phyloP scores from a whole-genome alignment of 2,329 filamentous ascomycete genomes.

The Fusarium anthophilum region DNA sequence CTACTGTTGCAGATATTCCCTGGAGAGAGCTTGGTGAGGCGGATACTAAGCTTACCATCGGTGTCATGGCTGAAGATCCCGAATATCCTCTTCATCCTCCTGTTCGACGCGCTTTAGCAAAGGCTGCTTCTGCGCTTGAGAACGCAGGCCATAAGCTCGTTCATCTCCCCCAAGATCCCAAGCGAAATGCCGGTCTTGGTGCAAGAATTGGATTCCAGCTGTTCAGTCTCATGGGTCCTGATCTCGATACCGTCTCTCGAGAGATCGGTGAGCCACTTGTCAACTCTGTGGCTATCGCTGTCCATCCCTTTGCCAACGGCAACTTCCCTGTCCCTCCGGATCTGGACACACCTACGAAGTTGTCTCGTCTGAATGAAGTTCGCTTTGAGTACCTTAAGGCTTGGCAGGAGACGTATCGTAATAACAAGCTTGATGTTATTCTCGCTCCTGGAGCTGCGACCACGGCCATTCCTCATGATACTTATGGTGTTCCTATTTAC shows the following conservation, averaged over 20 bases:
- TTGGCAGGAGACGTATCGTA: slow-evolving; percentile 24
- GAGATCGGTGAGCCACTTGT: slow-evolving; percentile 34
- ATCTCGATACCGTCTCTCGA: slow-evolving; percentile 13
- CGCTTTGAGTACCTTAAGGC: slow-evolving; percentile 11
- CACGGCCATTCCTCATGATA: slow-evolving; percentile 35
- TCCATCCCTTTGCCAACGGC: slow-evolving; percentile 24
- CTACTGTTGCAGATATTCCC: slow-evolving; percentile 51
- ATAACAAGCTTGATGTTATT: slow-evolving; percentile 32
- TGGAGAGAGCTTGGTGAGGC: slow-evolving; percentile 52
- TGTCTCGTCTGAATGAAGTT: slow-evolving; percentile 12
- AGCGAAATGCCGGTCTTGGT: slow-evolving; percentile 15
- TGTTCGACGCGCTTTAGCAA: slow-evolving; percentile 55
- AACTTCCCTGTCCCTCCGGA: slow-evolving; percentile 26
- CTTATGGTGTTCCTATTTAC: slow-evolving; percentile 32
- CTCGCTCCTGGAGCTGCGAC: slow-evolving; percentile 25
- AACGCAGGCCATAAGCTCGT: slow-evolving; percentile 57
- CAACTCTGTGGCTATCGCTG: slow-evolving; percentile 23
- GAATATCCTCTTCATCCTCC: slow-evolving; percentile 61
- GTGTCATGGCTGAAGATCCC: slow-evolving; percentile 58
- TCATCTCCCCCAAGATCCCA: slow-evolving; percentile 39
- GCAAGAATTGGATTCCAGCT: slow-evolving; percentile 35
- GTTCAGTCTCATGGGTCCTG: slow-evolving; percentile 22
- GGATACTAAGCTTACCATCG: slow-evolving; percentile 50
- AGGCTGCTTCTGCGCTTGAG: slow-evolving; percentile 50
- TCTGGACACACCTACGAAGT: background rate